Conservation (phyloP, 2,329 filamentous ascomycete genomes). For the Colletotrichum falcatum region DNA sequence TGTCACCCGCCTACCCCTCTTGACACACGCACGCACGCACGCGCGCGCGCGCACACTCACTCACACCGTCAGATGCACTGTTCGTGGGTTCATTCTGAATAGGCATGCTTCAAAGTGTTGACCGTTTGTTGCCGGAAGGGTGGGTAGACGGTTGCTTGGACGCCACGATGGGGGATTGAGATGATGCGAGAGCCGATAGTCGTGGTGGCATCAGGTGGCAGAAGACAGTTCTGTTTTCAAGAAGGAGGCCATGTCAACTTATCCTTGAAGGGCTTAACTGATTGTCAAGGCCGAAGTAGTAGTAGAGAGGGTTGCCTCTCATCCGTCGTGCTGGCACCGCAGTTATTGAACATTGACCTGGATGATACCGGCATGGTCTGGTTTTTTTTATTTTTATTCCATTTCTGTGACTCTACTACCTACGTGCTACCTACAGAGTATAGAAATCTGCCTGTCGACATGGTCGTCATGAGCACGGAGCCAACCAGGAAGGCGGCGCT, state of each 20-base stretch:
- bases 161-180: constrained; percentile 10
- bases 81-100: constrained; percentile 9
- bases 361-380: background rate
- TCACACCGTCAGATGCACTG: constrained; percentile 26
- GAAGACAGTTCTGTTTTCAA: constrained; percentile 3
- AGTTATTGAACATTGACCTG: background rate
- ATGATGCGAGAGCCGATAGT: constrained; percentile 20
- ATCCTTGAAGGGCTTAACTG: constrained; percentile 7
- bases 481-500: background rate
- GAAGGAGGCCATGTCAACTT: background rate
- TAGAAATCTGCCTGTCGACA: too few species aligned
- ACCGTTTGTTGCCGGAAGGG: constrained; percentile 1
- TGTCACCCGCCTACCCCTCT: constrained; percentile 36
- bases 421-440: too few species aligned
- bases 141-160: background rate
- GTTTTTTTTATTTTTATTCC: background rate
- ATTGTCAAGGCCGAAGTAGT: constrained; percentile 7
- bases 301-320: background rate
- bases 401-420: background rate
- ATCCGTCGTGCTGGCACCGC: background rate
- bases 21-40: constrained; percentile 22
- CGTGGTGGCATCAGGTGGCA: constrained; percentile 8
- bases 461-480: background rate
- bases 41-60: background rate
- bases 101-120: constrained; percentile 2